Percentiles rank a stretch among this genome's conserved stretches.
Conservation (phyloP, 305 asterid species). For the Ilex paraguariensis region DNA sequence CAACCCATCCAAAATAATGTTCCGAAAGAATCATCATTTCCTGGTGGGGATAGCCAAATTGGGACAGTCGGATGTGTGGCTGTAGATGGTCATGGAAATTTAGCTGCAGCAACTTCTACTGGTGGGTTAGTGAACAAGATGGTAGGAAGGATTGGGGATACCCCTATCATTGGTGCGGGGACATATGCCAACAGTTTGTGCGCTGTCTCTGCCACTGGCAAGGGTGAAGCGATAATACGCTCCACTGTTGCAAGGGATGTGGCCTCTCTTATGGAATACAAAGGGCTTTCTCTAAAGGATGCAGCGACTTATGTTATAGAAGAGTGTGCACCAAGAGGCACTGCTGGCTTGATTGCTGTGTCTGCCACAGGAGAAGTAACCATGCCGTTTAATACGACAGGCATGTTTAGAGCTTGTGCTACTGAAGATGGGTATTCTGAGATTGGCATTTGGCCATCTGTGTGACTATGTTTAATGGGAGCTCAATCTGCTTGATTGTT, state of each 20-base stretch:
- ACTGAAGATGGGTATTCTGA: constrained; percentile 65
- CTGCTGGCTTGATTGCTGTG: constrained; percentile 73
- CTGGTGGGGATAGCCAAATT: constrained; percentile 59
- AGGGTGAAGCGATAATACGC: constrained; percentile 75
- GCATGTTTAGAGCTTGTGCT: constrained; percentile 94
- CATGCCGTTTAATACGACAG: constrained; percentile 66
- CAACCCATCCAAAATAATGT: constrained; percentile 32
- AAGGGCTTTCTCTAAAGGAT: constrained; percentile 70
- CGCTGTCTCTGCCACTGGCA: constrained; percentile 87
- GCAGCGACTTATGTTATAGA: constrained; percentile 56
- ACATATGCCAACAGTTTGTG: constrained; percentile 75
- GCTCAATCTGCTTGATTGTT: too few relatives aligned
- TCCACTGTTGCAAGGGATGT: constrained; percentile 86
- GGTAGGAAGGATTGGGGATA: constrained; percentile 88
- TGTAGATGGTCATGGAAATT: constrained; percentile 61
- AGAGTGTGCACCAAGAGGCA: constrained; percentile 45
- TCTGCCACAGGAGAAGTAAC: constrained; percentile 70
- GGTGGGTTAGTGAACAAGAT: constrained; percentile 92
- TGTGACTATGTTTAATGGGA: not conserved
- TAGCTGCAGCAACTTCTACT: constrained; percentile 86
- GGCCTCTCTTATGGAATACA: constrained; percentile 88
- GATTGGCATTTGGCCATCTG: constrained; percentile 52
- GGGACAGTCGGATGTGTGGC: constrained; percentile 96
- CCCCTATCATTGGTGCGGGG: constrained; percentile 84
- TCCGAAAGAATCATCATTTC: constrained; percentile 25